phyloP scores from a whole-genome alignment of 345 rosid genomes.

The Heritiera littoralis region DNA sequence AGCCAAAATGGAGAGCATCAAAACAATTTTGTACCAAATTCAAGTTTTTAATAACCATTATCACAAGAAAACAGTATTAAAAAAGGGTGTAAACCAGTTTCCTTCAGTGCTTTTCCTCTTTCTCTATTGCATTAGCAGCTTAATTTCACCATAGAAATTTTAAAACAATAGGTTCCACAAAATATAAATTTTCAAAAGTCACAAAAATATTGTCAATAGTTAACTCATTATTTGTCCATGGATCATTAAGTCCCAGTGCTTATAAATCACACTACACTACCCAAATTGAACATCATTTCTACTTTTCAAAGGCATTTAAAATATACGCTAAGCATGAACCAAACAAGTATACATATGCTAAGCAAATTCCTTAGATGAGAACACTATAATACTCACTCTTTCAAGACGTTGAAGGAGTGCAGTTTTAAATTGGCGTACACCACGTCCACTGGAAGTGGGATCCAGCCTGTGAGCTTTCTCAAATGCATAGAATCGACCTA shows the following conservation, averaged over 20 bases:
- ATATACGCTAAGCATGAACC: background rate
- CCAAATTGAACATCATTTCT: background rate
- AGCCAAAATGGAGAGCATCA: background rate
- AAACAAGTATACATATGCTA: background rate
- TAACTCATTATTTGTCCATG: too few species aligned
- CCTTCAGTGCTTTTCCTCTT: background rate
- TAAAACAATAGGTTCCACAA: background rate
- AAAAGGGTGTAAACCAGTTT: background rate
- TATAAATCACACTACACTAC: background rate
- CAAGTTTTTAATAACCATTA: background rate
- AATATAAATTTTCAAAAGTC: background rate
- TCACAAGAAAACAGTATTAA: background rate
- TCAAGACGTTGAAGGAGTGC: conserved; percentile 98
- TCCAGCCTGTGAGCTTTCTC: conserved; percentile 97
- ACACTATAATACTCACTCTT: conserved; percentile 52
- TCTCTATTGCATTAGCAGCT: background rate
- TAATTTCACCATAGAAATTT: background rate
- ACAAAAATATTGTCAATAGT: background rate
- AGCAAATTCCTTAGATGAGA: background rate
- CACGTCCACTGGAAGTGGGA: conserved; percentile 97
- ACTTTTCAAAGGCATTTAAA: background rate
- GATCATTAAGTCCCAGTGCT: background rate
- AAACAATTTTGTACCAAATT: background rate
- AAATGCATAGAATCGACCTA: conserved; percentile 98
- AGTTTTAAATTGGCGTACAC: conserved; percentile 98